A percentile compares a stretch with the other conserved stretches of the same genome.
These are phyloP conservation scores for Bombardia bombarda DNA, from an alignment of 495 filamentous ascomycete species.

Conservation along the genomic window DNA sequence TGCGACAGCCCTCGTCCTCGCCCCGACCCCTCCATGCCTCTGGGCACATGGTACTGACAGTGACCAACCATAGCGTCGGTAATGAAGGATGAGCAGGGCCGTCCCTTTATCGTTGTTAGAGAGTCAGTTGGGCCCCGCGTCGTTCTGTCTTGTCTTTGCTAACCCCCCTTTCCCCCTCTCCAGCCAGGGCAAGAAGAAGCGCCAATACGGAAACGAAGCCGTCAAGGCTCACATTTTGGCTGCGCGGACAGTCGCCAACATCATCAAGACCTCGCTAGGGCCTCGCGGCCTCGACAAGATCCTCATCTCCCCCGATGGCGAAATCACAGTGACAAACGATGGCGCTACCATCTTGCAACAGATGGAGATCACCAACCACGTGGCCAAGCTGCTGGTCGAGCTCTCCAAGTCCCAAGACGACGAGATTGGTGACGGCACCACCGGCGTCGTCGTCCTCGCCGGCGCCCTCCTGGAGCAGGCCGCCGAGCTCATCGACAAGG, in stretches of 20 bases:
- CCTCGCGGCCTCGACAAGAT: conserved; percentile 98
- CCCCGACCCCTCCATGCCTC: neutral
- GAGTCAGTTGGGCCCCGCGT: conserved; percentile 58
- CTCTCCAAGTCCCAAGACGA: conserved; percentile 99
- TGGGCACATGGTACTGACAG: conserved; percentile 4
- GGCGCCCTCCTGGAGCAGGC: conserved; percentile 94
- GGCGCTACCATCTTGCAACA: conserved; percentile 94
- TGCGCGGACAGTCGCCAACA: conserved; percentile 89
- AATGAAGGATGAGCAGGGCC: conserved; percentile 82
- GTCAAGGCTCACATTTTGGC: conserved; percentile 97
- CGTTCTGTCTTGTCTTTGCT: conserved; percentile 2
- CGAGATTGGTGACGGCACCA: conserved; percentile 98
- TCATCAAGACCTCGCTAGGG: conserved; percentile 94
- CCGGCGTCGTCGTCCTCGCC: conserved; percentile 93
- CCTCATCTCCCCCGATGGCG: conserved; percentile 94
- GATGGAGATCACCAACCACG: conserved; percentile 99
- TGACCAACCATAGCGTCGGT: conserved; percentile 35
- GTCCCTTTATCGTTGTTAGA: conserved; percentile 96
- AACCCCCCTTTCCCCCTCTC: conserved; percentile 9
- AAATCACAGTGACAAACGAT: conserved; percentile 99
- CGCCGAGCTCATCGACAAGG: conserved; percentile 98
- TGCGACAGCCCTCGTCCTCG: conserved; percentile 4
- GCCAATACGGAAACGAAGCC: conserved; percentile 90
- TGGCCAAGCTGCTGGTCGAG: conserved; percentile 92
- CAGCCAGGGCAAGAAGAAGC: conserved; percentile 96